Evolutionary conservation across 1,284 basidiomycete genomes (phyloP).

Genomic region (Puccinia hordei): DNA sequence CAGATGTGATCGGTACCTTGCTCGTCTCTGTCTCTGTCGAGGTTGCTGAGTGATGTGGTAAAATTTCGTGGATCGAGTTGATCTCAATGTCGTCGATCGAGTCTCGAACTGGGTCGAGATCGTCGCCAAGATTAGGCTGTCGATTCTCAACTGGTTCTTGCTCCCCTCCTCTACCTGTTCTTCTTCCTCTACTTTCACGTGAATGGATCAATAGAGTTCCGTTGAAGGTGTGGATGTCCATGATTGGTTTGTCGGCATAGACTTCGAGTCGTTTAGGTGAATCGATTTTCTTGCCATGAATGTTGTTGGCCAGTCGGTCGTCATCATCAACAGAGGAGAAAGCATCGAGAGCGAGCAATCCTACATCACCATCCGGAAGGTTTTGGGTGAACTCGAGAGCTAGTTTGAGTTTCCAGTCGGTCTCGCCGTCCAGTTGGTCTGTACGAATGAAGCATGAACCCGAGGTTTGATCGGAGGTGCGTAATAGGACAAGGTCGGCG

Average conservation of each 20-base stretch:
- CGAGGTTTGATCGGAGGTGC: conserved; percentile 74
- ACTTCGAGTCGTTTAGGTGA: conserved; percentile 52
- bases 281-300: neutral
- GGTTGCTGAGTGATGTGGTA: neutral
- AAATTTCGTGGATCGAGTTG: conserved; percentile 34
- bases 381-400: conserved; percentile 83
- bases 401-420: conserved; percentile 95
- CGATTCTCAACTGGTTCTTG: conserved; percentile 43
- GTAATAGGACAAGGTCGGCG: conserved; percentile 86
- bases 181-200: conserved; percentile 57
- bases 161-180: conserved; percentile 59
- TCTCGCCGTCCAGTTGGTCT: conserved; percentile 97
- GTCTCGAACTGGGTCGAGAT: conserved; percentile 46
- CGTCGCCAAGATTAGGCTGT: conserved; percentile 20
- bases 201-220: conserved; percentile 82
- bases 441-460: conserved; percentile 97
- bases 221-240: conserved; percentile 94
- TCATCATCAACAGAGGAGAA: conserved; percentile 71
- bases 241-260: conserved; percentile 85
- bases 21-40: conserved; percentile 48
- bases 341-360: conserved; percentile 74
- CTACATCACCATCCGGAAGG: conserved; percentile 66
- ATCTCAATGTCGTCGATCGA: conserved; percentile 50
- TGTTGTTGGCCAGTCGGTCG: conserved; percentile 58
- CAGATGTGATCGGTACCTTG: conserved; percentile 79